Percentiles rank a stretch among this genome's conserved stretches.
Evolutionary conservation across 2,329 filamentous ascomycete species (phyloP).

Genomic region (Nothophaeocryptopus gaeumannii): DNA sequence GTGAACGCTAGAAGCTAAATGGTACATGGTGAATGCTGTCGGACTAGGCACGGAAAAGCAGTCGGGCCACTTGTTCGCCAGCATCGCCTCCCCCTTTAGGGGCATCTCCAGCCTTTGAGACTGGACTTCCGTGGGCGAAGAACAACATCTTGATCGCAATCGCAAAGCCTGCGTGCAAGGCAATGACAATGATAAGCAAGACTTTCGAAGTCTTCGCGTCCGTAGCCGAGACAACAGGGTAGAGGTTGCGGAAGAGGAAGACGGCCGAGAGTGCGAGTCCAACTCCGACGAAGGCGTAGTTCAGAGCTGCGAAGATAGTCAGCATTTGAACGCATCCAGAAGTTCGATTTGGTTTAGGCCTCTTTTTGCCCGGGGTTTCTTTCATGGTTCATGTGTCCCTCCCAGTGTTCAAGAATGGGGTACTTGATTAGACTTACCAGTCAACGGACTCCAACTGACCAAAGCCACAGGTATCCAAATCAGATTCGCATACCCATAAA

Average conservation of each 20-base stretch:
- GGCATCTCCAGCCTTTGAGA: conserved; percentile 23
- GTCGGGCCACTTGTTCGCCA: conserved; percentile 10
- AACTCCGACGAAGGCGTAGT: conserved; percentile 88
- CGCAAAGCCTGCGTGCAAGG: conserved; percentile 82
- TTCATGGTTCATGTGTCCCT: no score
- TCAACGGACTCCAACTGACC: conserved; percentile 83
- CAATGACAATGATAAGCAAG: conserved; percentile 77
- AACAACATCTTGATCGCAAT: conserved; percentile 96
- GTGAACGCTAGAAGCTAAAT: no score
- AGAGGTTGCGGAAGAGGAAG: conserved; percentile 78
- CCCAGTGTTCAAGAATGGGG: no score
- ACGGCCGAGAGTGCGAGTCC: conserved; percentile 79
- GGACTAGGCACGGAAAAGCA: conserved; percentile 10
- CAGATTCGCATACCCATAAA: conserved; percentile 95
- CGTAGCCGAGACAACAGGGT: conserved; percentile 84
- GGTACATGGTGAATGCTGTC: no score
- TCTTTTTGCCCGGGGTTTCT: neutral
- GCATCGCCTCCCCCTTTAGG: conserved; percentile 13
- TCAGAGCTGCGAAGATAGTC: conserved; percentile 57
- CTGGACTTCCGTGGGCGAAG: conserved; percentile 63
- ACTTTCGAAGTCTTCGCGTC: conserved; percentile 89
- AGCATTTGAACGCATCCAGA: conserved; percentile 2
- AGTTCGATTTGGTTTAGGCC: no score
- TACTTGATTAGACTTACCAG: conserved; percentile 52
- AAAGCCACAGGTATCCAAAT: conserved; percentile 95